Evolutionary conservation across 2,329 filamentous ascomycete species (phyloP).

Genomic region (Aspergillus terreus): DNA sequence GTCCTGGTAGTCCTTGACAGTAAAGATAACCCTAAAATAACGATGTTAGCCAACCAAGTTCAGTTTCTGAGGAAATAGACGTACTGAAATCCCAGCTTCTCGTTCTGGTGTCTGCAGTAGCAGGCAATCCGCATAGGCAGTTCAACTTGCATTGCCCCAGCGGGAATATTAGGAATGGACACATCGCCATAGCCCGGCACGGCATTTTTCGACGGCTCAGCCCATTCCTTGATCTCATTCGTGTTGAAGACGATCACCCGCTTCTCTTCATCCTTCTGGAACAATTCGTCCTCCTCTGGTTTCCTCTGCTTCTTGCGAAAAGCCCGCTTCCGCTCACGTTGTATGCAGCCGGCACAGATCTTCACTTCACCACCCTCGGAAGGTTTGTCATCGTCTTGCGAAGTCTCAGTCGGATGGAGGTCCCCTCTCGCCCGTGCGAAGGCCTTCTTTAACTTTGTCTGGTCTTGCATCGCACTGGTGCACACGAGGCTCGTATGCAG

Average conservation of each 20-base stretch:
- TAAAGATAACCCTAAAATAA: slow-evolving; percentile 72
- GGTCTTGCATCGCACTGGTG: slow-evolving; percentile 82
- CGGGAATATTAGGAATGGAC: slow-evolving; percentile 32
- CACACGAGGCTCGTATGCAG: slow-evolving; percentile 80
- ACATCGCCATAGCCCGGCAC: slow-evolving; percentile 41
- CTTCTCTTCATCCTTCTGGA: slow-evolving; percentile 74
- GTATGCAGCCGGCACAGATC: slow-evolving; percentile 89
- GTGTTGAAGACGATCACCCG: slow-evolving; percentile 91
- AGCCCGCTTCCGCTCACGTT: slow-evolving; percentile 83
- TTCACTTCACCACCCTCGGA: slow-evolving; percentile 89
- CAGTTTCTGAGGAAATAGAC: slow-evolving; percentile 14
- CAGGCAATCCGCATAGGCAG: slow-evolving; percentile 94
- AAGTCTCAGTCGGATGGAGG: slow-evolving; percentile 47
- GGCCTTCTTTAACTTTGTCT: slow-evolving; percentile 63
- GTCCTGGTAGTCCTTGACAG: slow-evolving; percentile 76
- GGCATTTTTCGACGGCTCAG: slow-evolving; percentile 56
- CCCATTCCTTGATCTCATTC: slow-evolving; percentile 80
- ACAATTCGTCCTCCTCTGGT: slow-evolving; percentile 84
- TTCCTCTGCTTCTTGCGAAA: slow-evolving; percentile 92
- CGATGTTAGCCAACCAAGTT: slow-evolving; percentile 3
- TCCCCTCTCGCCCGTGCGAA: slow-evolving; percentile 54
- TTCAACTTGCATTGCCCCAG: slow-evolving; percentile 70
- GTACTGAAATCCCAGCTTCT: slow-evolving; percentile 79
- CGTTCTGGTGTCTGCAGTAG: slow-evolving; percentile 91
- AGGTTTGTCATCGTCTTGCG: slow-evolving; percentile 64